A percentile compares a stretch with the other conserved stretches of the same genome.
Evolutionary conservation across 78 protist species (phyloP).

Genomic region (Planoprotostelium fungivorum): DNA sequence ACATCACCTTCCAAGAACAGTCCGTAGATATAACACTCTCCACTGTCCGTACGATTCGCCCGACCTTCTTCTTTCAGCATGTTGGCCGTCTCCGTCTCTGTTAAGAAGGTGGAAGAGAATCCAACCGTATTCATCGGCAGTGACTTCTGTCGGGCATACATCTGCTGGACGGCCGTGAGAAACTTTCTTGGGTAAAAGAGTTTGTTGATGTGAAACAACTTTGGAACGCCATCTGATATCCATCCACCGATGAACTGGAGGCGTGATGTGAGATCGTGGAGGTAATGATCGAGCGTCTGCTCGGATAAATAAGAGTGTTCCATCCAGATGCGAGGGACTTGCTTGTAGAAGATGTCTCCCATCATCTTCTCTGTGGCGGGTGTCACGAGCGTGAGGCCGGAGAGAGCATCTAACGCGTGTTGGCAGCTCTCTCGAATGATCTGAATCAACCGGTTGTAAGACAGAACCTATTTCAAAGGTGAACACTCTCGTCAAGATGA

Average conservation of each 20-base stretch:
- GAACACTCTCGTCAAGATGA: too few species aligned
- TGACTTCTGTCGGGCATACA: neutral
- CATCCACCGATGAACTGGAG: neutral
- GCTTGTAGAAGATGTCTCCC: neutral
- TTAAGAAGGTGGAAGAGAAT: neutral
- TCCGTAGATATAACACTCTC: neutral
- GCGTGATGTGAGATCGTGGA: neutral
- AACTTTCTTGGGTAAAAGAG: neutral
- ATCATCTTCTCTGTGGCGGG: neutral
- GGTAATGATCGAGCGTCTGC: neutral
- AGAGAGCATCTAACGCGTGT: neutral
- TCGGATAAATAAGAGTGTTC: neutral
- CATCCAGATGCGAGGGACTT: neutral
- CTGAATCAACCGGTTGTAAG: neutral
- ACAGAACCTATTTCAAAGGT: neutral
- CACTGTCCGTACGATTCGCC: neutral
- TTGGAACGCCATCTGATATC: neutral
- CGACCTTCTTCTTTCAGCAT: neutral
- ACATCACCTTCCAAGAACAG: neutral
- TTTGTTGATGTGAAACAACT: neutral
- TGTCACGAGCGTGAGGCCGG: neutral
- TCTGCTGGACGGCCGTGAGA: neutral
- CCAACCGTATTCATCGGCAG: neutral
- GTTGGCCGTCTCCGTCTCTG: neutral
- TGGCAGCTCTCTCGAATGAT: neutral